phyloP scores from a whole-genome alignment of 176 grass and related monocot genomes.

The Chrysopogon serrulatus region DNA sequence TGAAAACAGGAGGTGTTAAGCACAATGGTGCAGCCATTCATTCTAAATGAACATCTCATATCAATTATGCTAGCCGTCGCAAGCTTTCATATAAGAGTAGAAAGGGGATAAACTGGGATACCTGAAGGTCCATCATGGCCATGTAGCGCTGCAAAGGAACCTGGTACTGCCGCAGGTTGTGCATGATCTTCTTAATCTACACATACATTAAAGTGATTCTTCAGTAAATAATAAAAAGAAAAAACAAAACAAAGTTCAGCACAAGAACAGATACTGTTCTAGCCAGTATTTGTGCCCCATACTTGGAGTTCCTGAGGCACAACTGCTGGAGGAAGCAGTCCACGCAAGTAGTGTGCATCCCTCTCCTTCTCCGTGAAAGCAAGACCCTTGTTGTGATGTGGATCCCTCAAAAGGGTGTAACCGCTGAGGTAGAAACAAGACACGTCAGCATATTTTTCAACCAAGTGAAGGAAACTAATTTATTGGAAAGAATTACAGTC shows the following conservation, averaged over 20 bases:
- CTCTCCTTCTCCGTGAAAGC: slow-evolving; percentile 80
- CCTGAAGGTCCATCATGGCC: slow-evolving; percentile 99
- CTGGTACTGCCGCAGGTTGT: slow-evolving; percentile 75
- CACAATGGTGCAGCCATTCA: neutral
- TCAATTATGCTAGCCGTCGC: neutral
- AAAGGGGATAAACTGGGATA: slow-evolving; percentile 17
- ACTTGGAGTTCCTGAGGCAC: slow-evolving; percentile 83
- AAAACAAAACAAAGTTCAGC: neutral
- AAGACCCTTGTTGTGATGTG: slow-evolving; percentile 91
- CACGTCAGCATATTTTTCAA: slow-evolving; percentile 27
- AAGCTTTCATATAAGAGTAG: too few species aligned
- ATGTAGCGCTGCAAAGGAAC: slow-evolving; percentile 84
- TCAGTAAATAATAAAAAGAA: neutral
- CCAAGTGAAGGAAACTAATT: neutral
- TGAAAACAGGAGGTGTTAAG: slow-evolving; percentile 23
- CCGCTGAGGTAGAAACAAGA: slow-evolving; percentile 49
- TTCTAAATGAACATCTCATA: neutral
- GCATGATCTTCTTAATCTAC: slow-evolving; percentile 86
- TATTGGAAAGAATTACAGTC: neutral
- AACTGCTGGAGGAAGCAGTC: slow-evolving; percentile 83
- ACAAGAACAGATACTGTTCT: neutral
- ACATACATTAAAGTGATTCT: slow-evolving; percentile 18
- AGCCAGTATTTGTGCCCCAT: neutral
- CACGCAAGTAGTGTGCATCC: slow-evolving; percentile 93
- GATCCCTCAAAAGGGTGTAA: slow-evolving; percentile 87